Base-by-base conservation (phyloP, 164 flowering plant genomes). In the Stephania yunnanensis region DNA sequence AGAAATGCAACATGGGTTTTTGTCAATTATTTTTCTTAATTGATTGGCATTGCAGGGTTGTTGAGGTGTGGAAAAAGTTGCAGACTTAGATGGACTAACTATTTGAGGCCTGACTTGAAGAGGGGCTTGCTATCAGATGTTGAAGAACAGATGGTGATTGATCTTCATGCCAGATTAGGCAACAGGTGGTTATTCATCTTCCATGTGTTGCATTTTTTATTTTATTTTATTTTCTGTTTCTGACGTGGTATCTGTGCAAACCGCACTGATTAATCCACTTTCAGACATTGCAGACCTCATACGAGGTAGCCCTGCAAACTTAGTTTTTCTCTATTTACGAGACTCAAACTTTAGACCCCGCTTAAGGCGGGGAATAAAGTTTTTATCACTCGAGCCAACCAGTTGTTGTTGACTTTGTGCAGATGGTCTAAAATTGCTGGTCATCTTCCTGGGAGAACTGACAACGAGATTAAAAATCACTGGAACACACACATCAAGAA, bases 401-500 rank as follows among this genome's bases (percentile, higher is more conserved):
- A 4, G 42, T 36, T 36, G 42, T 36, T 4, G 42, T 36, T 36
- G 42, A 36, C 3, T 67, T 67, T 67, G 69, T 73, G 46, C 86
- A 90, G 93, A 82, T 90, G 94, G 94, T 90, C 91, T 6, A 88
- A 90, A 75, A 88, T 90, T 75, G 94, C 93, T 55, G 84, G 88
- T 71, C 89, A 90, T 83, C 85, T 90, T 46, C 93, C 93, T 42
- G 91, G 93, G n/a, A 86, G 91, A 83, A 90, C 93, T 22, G 93
- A 90, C 71, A 90, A 90, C 76, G 93, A 90, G 74, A 90, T 90
- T 29, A 90, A 90, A 79, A 90, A 90, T 73, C 91, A 90, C 8
- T 90, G 93, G 93, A 89, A 89, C 68, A 89, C 93, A 63, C 93
- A 90, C 86, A 90, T 90, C 76, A 90, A 90, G 83, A 90, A 90